phyloP scores from a whole-genome alignment of 164 flowering plant species.

The Tetracentron sinense region DNA sequence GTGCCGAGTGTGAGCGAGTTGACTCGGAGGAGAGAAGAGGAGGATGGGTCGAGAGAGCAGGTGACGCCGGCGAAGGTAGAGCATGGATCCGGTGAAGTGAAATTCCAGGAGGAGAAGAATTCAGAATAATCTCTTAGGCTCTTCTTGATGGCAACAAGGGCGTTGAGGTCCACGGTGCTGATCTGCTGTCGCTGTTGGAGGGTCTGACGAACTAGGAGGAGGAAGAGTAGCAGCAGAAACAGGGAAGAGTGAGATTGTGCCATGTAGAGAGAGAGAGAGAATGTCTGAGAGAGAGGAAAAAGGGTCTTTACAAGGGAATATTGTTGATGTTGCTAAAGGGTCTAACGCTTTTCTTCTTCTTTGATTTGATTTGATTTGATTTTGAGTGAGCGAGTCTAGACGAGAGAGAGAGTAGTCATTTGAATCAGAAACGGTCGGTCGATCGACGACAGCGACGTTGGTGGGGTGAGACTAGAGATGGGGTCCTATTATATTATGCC shows the following conservation, averaged over 20 bases:
- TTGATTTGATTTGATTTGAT: too few species aligned
- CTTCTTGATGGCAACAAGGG: slow-evolving; percentile 35
- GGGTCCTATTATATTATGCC: too few species aligned
- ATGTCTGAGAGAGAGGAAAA: background rate
- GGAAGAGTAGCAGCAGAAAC: background rate
- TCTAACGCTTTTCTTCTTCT: too few species aligned
- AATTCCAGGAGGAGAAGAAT: slow-evolving; percentile 70
- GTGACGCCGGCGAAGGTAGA: slow-evolving; percentile 50
- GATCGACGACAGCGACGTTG: background rate
- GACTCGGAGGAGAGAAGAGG: slow-evolving; percentile 28
- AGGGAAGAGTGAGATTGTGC: slow-evolving; percentile 8
- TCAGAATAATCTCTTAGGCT: slow-evolving; percentile 34
- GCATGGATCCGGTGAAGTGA: slow-evolving; percentile 53
- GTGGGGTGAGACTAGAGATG: background rate
- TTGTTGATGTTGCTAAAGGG: too few species aligned
- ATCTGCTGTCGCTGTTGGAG: slow-evolving; percentile 17
- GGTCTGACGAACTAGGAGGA: background rate
- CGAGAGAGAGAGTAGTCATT: background rate
- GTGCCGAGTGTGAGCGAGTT: slow-evolving; percentile 54
- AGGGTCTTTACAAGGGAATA: too few species aligned
- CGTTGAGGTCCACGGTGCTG: slow-evolving; percentile 30
- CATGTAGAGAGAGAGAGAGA: background rate
- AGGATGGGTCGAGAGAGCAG: slow-evolving; percentile 23
- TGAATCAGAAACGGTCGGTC: background rate
- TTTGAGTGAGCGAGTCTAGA: background rate